Percentiles rank a stretch among this genome's conserved stretches.
Conservation (phyloP, 495 filamentous ascomycete species). For the Amniculicola lignicola region DNA sequence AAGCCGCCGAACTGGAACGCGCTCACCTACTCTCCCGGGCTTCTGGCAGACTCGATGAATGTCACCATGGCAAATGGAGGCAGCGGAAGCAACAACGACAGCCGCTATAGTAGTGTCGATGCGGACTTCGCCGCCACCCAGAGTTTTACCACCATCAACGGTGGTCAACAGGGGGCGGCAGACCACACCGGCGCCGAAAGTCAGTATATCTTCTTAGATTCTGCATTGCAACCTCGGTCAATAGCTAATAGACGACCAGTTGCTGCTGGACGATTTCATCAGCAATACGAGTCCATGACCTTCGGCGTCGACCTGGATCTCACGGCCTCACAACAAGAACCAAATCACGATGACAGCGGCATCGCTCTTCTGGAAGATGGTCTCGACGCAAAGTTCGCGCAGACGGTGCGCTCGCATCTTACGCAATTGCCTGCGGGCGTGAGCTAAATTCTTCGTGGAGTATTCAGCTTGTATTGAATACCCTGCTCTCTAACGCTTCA, state of each 20-base stretch:
- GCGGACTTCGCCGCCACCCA: slow-evolving; percentile 37
- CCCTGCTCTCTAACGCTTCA: slow-evolving; percentile 7
- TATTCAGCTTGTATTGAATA: neutral
- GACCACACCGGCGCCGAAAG: slow-evolving; percentile 44
- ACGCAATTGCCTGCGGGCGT: slow-evolving; percentile 2
- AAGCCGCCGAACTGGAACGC: slow-evolving; percentile 19
- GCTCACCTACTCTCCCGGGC: slow-evolving; percentile 18
- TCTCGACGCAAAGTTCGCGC: slow-evolving; percentile 22
- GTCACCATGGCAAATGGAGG: slow-evolving; percentile 19
- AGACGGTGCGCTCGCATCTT: slow-evolving; percentile 2
- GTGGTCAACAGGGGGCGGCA: slow-evolving; percentile 9
- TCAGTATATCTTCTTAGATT: slow-evolving; percentile 26
- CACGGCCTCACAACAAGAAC: slow-evolving; percentile 24
- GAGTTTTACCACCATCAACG: slow-evolving; percentile 26
- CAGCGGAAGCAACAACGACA: slow-evolving; percentile 33
- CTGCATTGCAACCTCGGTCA: neutral
- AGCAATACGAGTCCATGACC: slow-evolving; percentile 12
- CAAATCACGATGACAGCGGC: slow-evolving; percentile 63
- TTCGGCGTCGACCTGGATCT: slow-evolving; percentile 29
- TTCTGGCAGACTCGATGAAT: slow-evolving; percentile 20
- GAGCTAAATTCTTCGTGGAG: neutral
- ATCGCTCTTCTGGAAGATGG: slow-evolving; percentile 46
- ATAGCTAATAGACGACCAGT: slow-evolving; percentile 32
- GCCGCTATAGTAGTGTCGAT: slow-evolving; percentile 36
- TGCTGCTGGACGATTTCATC: slow-evolving; percentile 13